phyloP scores from a whole-genome alignment of 345 rosid species.

The Trapa incisa region DNA sequence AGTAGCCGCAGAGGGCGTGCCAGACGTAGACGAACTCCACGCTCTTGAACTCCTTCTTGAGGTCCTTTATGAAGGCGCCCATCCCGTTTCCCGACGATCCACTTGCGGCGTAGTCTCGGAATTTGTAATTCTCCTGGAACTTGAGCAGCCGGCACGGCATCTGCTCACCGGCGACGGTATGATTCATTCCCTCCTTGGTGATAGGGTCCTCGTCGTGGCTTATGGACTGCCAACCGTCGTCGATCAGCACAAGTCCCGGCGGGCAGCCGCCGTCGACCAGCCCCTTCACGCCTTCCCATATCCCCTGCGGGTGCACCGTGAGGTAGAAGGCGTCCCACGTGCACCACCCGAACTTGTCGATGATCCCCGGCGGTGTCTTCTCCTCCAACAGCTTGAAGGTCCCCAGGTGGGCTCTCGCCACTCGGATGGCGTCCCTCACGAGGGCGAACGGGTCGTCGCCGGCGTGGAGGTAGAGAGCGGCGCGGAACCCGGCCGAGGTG shows the following conservation, averaged over 20 bases:
- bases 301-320: conserved; percentile 66
- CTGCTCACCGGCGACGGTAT: conserved; percentile 76
- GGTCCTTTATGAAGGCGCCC: too few species aligned
- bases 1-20: conserved; percentile 94
- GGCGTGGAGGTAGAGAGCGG: conserved; percentile 42
- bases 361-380: conserved; percentile 58
- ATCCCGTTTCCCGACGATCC: too few species aligned
- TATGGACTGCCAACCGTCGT: conserved; percentile 98
- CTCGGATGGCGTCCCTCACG: conserved; percentile 64
- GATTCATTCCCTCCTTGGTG: conserved; percentile 59
- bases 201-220: conserved; percentile 60
- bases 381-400: conserved; percentile 66
- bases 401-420: conserved; percentile 46
- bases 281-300: conserved; percentile 60
- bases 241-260: conserved; percentile 78
- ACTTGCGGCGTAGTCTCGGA: too few species aligned
- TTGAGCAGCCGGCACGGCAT: conserved; percentile 85
- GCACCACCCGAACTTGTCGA: conserved; percentile 96
- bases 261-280: conserved; percentile 91
- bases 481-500: conserved; percentile 27
- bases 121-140: conserved; percentile 12
- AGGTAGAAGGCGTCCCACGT: conserved; percentile 98
- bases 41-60: conserved; percentile 35
- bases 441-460: conserved; percentile 61
- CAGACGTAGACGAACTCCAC: conserved; percentile 82